phyloP scores from a whole-genome alignment of 257 asterid genomes.

The Penstemon barbatus region DNA sequence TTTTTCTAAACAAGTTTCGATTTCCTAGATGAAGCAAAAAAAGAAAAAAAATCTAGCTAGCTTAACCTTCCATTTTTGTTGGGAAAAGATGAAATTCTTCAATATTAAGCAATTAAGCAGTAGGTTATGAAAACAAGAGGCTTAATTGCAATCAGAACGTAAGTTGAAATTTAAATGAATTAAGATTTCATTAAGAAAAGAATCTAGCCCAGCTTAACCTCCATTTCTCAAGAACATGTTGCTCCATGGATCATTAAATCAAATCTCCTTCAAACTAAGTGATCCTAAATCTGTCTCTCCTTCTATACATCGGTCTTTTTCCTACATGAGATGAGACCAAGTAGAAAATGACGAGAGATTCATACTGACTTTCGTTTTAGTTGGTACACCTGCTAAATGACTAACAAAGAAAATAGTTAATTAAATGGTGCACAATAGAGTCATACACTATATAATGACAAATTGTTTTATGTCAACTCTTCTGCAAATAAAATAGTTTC shows the following conservation, averaged over 20 bases:
- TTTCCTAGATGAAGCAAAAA: too few relatives aligned
- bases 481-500: constrained; percentile 12
- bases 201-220: background rate
- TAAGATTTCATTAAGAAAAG: too few relatives aligned
- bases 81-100: too few relatives aligned
- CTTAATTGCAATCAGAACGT: background rate
- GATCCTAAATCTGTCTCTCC: background rate
- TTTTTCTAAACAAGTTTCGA: too few relatives aligned
- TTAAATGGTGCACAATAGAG: background rate
- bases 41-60: too few relatives aligned
- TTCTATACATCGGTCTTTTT: constrained; percentile 23
- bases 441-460: background rate
- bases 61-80: too few relatives aligned
- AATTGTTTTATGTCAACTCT: constrained; percentile 2
- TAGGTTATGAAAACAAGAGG: too few relatives aligned
- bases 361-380: background rate
- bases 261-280: background rate
- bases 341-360: constrained; percentile 7
- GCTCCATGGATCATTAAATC: background rate
- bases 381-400: background rate
- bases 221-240: background rate
- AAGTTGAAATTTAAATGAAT: too few relatives aligned
- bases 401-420: background rate
- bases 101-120: too few relatives aligned
- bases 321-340: background rate